phyloP scores from a whole-genome alignment of 2,329 filamentous ascomycete genomes.

The Colletotrichum truncatum region DNA sequence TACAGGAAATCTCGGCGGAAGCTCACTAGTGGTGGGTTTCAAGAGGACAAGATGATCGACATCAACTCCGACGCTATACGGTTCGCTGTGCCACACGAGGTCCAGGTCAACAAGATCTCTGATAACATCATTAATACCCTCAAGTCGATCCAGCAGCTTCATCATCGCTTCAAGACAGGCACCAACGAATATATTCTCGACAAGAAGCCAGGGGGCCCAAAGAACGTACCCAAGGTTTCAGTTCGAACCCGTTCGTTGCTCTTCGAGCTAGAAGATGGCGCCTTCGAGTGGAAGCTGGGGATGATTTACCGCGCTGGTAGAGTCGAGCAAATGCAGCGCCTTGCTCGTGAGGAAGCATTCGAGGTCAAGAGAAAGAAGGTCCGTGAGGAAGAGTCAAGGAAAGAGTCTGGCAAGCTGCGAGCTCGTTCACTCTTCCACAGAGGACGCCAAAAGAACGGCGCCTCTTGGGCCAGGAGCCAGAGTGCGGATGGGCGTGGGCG shows the following conservation, averaged over 20 bases:
- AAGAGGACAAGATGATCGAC: constrained; percentile 85
- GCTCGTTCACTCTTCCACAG: constrained; percentile 61
- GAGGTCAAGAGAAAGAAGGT: constrained; percentile 87
- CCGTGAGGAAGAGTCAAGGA: constrained; percentile 72
- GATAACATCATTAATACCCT: constrained; percentile 90
- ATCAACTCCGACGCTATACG: constrained; percentile 86
- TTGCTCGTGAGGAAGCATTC: constrained; percentile 92
- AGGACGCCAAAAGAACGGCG: constrained; percentile 41
- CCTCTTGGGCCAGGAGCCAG: constrained; percentile 59
- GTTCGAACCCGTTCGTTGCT: constrained; percentile 82
- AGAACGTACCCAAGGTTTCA: constrained; percentile 85
- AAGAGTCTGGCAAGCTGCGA: constrained; percentile 60
- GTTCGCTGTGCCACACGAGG: constrained; percentile 87
- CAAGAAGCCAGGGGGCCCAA: constrained; percentile 87
- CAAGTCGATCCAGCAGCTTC: constrained; percentile 90
- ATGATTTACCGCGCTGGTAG: constrained; percentile 92
- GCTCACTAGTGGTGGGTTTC: constrained; percentile 61
- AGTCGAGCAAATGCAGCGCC: constrained; percentile 87
- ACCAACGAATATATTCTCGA: constrained; percentile 89
- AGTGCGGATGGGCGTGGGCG: constrained; percentile 62
- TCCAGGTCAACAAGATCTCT: constrained; percentile 89
- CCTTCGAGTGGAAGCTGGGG: constrained; percentile 96
- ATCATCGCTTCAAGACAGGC: constrained; percentile 89
- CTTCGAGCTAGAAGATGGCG: constrained; percentile 94
- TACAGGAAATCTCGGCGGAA: constrained; percentile 81